These are phyloP conservation scores for Nymphaea colorata DNA, from an alignment of 164 flowering plant species.

Conservation along the genomic window DNA sequence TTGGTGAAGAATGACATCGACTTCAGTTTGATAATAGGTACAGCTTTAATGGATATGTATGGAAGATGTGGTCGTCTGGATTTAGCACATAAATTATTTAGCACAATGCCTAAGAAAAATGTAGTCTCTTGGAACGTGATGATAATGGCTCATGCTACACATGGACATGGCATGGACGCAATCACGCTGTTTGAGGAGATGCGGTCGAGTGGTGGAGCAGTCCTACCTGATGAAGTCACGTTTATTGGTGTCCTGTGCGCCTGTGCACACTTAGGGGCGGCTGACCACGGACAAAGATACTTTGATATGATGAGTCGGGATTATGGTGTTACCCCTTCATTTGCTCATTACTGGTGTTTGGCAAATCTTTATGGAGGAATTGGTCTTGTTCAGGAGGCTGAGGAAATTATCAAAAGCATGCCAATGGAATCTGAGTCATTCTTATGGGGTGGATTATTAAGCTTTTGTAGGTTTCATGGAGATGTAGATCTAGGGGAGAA, in stretches of 20 bases:
- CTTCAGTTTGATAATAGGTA: constrained; percentile 30
- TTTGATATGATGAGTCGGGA: constrained; percentile 33
- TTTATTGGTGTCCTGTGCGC: constrained; percentile 60
- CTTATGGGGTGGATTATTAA: constrained; percentile 42
- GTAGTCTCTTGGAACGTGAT: constrained; percentile 68
- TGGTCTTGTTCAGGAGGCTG: constrained; percentile 46
- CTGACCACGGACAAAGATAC: constrained; percentile 36
- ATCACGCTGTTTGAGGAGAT: constrained; percentile 35
- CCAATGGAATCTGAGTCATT: constrained; percentile 25
- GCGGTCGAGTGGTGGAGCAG: constrained; percentile 6
- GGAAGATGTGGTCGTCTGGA: constrained; percentile 41
- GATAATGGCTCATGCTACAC: constrained; percentile 61
- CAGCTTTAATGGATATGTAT: constrained; percentile 67
- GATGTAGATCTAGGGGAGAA: constrained; percentile 35
- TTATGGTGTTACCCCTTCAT: constrained; percentile 44
- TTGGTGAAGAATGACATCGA: constrained; percentile 15
- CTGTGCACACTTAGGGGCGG: constrained; percentile 43
- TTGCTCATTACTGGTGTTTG: constrained; percentile 83
- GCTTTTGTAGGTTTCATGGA: constrained; percentile 41
- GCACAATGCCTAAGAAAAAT: constrained; percentile 33
- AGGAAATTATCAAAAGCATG: constrained; percentile 31
- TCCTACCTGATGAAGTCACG: constrained; percentile 54
- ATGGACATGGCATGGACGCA: constrained; percentile 55
- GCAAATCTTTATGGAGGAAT: constrained; percentile 45
- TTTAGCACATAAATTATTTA: constrained; percentile 35